phyloP scores from a whole-genome alignment of 2,329 filamentous ascomycete genomes.

The Fusarium sp. region DNA sequence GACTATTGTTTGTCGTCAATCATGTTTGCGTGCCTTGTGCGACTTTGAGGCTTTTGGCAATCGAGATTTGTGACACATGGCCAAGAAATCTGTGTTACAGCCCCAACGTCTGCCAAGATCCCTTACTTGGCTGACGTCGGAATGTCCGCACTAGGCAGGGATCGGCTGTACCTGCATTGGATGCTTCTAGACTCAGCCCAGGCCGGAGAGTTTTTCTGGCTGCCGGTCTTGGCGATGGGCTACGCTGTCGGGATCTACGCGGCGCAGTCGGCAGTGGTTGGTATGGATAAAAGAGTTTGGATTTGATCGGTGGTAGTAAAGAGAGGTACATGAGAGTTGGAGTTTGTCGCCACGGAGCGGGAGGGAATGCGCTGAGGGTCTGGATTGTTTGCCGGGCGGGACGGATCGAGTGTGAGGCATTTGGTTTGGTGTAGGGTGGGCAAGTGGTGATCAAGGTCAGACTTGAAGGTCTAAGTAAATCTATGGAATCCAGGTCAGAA shows the following conservation, averaged over 20 bases:
- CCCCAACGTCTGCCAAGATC: background rate
- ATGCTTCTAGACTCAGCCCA: background rate
- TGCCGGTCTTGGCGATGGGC: slow-evolving; percentile 6
- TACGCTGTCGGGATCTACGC: background rate
- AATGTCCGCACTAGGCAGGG: background rate
- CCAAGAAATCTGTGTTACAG: background rate
- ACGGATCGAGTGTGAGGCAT: background rate
- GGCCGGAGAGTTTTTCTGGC: background rate
- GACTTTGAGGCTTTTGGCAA: background rate
- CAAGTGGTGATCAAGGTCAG: background rate
- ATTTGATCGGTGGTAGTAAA: background rate
- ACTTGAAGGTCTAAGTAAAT: too few relatives aligned
- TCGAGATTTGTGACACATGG: background rate
- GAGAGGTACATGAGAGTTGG: too few relatives aligned
- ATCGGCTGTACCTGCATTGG: slow-evolving; percentile 12
- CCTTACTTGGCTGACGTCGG: slow-evolving; percentile 22
- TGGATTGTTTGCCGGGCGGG: background rate
- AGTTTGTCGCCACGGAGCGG: background rate
- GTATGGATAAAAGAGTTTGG: background rate
- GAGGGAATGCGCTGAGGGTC: background rate
- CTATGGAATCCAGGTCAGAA: too few relatives aligned
- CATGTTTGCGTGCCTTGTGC: background rate
- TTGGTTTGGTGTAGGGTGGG: background rate
- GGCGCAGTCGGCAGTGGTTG: background rate
- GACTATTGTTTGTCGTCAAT: background rate